Conservation (phyloP, 768 basidiomycete species). For the Lepiota venenata region DNA sequence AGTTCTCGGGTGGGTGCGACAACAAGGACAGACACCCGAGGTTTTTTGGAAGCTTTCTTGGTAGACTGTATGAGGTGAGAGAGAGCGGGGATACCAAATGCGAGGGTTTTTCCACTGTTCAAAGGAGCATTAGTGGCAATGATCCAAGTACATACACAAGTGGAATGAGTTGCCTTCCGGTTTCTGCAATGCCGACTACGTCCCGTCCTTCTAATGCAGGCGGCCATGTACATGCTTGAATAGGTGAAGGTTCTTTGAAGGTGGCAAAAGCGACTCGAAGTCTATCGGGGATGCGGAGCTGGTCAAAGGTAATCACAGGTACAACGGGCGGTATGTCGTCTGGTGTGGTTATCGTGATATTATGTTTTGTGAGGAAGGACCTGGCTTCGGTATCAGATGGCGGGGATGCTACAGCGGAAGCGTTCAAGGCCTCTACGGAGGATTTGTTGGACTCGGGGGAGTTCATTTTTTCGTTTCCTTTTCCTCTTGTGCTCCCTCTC, state of each 20-base stretch:
- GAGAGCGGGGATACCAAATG: conserved; percentile 92
- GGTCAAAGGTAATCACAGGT: conserved; percentile 74
- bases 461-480: conserved; percentile 40
- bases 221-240: conserved; percentile 96
- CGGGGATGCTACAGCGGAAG: conserved; percentile 19
- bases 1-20: conserved; percentile 96
- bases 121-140: conserved; percentile 5
- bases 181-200: conserved; percentile 95
- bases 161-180: conserved; percentile 60
- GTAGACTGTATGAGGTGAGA: conserved; percentile 51
- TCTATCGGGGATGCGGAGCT: conserved; percentile 60
- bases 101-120: conserved; percentile 88
- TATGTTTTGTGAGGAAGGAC: conserved; percentile 68
- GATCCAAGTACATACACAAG: not conserved
- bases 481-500: conserved; percentile 30
- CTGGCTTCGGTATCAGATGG: conserved; percentile 39
- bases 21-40: conserved; percentile 64
- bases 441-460: conserved; percentile 17
- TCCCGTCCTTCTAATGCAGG: conserved; percentile 78
- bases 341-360: conserved; percentile 66
- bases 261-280: conserved; percentile 61
- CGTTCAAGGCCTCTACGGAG: conserved; percentile 13
- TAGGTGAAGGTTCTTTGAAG: conserved; percentile 90
- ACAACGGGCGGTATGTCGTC: conserved; percentile 39
- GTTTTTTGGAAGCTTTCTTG: conserved; percentile 25